phyloP scores from a whole-genome alignment of 1,284 basidiomycete species.

The Calocybe gambosa region DNA sequence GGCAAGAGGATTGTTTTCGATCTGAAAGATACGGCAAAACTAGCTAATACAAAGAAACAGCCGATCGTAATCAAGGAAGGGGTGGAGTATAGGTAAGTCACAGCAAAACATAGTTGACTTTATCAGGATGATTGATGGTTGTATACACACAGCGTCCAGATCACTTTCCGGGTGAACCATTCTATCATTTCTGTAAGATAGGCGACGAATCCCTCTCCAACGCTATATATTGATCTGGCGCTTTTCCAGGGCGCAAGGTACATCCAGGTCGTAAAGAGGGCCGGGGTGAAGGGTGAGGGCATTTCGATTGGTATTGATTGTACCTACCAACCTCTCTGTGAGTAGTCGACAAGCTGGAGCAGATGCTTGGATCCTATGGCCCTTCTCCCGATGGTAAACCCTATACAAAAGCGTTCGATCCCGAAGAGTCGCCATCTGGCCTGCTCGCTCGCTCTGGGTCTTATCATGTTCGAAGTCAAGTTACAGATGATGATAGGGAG shows the following conservation, averaged over 20 bases:
- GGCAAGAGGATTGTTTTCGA: slow-evolving; percentile 58
- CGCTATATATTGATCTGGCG: slow-evolving; percentile 3
- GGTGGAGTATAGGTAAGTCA: slow-evolving; percentile 70
- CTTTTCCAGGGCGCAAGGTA: slow-evolving; percentile 68
- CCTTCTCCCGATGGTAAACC: slow-evolving; percentile 53
- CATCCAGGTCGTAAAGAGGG: slow-evolving; percentile 77
- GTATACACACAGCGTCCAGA: slow-evolving; percentile 52
- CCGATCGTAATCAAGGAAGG: slow-evolving; percentile 82
- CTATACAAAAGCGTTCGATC: slow-evolving; percentile 67
- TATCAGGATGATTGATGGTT: not conserved
- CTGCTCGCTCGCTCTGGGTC: slow-evolving; percentile 73
- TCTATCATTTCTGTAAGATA: slow-evolving; percentile 72
- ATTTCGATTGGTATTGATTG: not conserved
- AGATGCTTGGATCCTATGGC: slow-evolving; percentile 88
- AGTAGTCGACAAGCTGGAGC: slow-evolving; percentile 83
- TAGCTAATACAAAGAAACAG: slow-evolving; percentile 58
- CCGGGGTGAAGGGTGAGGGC: slow-evolving; percentile 55
- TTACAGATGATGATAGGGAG: slow-evolving; percentile 78
- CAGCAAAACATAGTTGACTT: not conserved
- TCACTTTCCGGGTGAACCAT: slow-evolving; percentile 79
- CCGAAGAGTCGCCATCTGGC: slow-evolving; percentile 79
- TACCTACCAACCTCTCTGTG: not conserved
- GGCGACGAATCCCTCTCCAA: slow-evolving; percentile 2
- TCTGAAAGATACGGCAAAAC: slow-evolving; percentile 37
- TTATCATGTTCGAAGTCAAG: slow-evolving; percentile 73